Evolutionary conservation across 1,284 basidiomycete genomes (phyloP).

Genomic region (Vanrija humicola): DNA sequence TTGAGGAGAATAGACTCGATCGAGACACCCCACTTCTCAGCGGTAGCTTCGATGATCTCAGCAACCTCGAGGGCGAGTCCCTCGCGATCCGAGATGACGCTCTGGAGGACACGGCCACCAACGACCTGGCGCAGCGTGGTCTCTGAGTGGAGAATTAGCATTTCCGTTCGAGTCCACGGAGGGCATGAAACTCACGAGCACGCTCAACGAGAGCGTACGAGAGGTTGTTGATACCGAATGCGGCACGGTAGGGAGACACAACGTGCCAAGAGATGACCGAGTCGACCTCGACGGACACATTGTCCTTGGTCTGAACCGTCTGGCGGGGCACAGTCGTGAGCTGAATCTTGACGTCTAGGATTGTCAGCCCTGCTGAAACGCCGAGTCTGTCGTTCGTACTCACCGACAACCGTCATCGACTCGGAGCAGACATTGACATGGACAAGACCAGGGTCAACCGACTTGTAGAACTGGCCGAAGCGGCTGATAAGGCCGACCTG

Average conservation of each 20-base stretch:
- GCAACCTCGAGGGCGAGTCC: conserved; percentile 94
- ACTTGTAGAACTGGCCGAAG: conserved; percentile 89
- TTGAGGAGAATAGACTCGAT: conserved; percentile 82
- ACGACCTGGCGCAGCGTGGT: conserved; percentile 94
- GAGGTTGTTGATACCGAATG: conserved; percentile 86
- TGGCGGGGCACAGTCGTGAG: conserved; percentile 81
- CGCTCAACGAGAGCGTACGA: conserved; percentile 83
- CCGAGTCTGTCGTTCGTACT: conserved; percentile 4
- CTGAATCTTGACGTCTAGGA: conserved; percentile 82
- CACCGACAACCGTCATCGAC: conserved; percentile 60
- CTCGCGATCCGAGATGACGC: conserved; percentile 71
- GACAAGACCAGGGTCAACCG: conserved; percentile 87
- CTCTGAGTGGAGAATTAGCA: conserved; percentile 45
- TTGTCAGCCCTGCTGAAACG: not conserved
- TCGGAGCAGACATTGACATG: conserved; percentile 93
- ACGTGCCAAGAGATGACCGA: conserved; percentile 84
- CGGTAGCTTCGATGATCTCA: conserved; percentile 67
- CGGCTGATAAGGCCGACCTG: conserved; percentile 81
- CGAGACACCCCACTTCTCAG: conserved; percentile 81
- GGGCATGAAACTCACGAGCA: conserved; percentile 54
- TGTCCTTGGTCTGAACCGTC: conserved; percentile 67
- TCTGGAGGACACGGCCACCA: conserved; percentile 67
- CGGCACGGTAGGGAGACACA: conserved; percentile 74
- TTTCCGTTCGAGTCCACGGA: not conserved
- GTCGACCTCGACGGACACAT: conserved; percentile 55